Evolutionary conservation across 176 grass and related monocot species (phyloP).

Genomic region (Urochloa ruziziensis): DNA sequence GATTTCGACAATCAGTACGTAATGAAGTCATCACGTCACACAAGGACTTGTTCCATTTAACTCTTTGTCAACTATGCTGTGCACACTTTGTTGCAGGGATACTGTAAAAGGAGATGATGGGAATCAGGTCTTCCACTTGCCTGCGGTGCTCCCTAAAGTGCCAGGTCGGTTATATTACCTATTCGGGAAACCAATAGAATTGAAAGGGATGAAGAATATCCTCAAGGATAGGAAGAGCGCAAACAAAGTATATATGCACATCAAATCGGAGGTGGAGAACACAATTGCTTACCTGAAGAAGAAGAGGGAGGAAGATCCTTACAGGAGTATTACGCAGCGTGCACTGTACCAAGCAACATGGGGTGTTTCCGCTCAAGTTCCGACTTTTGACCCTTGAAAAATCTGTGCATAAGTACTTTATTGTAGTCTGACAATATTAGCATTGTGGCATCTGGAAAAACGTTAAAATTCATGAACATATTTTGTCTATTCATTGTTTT

Average conservation of each 20-base stretch:
- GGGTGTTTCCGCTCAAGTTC: conserved; percentile 53
- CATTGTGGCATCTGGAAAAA: no score
- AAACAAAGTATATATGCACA: conserved; percentile 48
- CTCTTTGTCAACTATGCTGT: background rate
- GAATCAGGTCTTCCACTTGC: conserved; percentile 50
- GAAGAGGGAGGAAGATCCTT: conserved; percentile 85
- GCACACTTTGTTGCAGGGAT: conserved; percentile 51
- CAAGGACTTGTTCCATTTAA: background rate
- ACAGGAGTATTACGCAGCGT: conserved; percentile 62
- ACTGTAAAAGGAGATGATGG: conserved; percentile 59
- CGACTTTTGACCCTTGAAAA: conserved; percentile 78
- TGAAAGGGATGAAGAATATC: conserved; percentile 50
- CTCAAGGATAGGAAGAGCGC: conserved; percentile 56
- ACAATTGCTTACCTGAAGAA: conserved; percentile 63
- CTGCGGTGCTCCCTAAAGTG: conserved; percentile 66
- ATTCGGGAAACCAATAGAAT: conserved; percentile 79
- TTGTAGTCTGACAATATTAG: no score
- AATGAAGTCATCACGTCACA: no score
- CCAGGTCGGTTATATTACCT: conserved; percentile 89
- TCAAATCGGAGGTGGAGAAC: conserved; percentile 82
- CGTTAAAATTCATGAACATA: no score
- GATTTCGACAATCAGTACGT: background rate
- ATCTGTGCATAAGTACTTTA: background rate
- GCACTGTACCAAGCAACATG: conserved; percentile 63
- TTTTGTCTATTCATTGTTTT: no score